phyloP scores from a whole-genome alignment of 2,329 filamentous ascomycete species.

The Penicillium sp. region DNA sequence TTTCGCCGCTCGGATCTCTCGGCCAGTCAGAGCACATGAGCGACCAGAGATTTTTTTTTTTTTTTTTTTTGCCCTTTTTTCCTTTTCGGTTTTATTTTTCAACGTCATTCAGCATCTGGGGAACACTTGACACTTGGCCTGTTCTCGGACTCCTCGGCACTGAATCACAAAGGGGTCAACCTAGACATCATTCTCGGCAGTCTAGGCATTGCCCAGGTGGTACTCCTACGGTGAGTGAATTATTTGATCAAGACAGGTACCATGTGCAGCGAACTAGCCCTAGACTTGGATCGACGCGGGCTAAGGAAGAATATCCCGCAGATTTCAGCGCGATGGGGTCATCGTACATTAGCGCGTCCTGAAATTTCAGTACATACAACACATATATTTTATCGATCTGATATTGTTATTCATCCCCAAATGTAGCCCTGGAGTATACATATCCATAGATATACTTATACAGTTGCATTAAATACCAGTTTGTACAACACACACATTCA shows the following conservation, averaged over 20 bases:
- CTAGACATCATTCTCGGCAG: slow-evolving; percentile 2
- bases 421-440: too few species aligned
- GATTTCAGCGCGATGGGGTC: slow-evolving; percentile 12
- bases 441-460: background rate
- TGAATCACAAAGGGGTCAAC: background rate
- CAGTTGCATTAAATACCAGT: background rate
- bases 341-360: slow-evolving; percentile 11
- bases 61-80: background rate
- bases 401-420: background rate
- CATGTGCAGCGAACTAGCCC: slow-evolving; percentile 8
- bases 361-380: background rate
- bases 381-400: background rate
- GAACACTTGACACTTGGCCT: slow-evolving; percentile 10
- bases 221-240: slow-evolving; percentile 9
- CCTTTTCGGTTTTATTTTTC: background rate
- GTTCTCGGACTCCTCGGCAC: slow-evolving; percentile 2
- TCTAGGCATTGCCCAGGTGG: slow-evolving; percentile 5
- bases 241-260: slow-evolving; percentile 14
- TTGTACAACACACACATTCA: background rate
- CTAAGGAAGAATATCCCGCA: slow-evolving; percentile 16
- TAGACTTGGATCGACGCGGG: slow-evolving; percentile 14
- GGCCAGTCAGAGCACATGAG: slow-evolving; percentile 13
- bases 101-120: slow-evolving; percentile 10
- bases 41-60: background rate
- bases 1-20: slow-evolving; percentile 14